Conservation (phyloP, 208 protist genomes). For the Leishmania martiniquensis region DNA sequence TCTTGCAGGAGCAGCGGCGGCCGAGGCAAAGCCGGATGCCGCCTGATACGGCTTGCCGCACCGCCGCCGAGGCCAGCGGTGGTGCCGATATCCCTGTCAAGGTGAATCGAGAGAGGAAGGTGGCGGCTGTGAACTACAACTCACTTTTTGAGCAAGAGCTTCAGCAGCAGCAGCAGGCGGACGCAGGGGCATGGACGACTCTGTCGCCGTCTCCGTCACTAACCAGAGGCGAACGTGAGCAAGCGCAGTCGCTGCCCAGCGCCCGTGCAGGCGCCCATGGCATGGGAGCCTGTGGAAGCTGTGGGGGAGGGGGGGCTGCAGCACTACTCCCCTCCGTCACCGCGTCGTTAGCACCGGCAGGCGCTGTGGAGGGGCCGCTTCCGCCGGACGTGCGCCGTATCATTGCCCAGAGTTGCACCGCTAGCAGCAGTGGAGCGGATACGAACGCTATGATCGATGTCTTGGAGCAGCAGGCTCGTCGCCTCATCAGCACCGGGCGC, state of each 20-base stretch:
- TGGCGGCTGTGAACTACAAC: slow-evolving; percentile 50
- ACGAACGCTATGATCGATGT: slow-evolving; percentile 30
- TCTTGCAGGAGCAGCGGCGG: slow-evolving; percentile 6
- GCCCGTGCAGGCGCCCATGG: neutral
- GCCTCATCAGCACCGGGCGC: slow-evolving; percentile 77
- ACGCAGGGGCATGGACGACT: neutral
- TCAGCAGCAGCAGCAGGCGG: slow-evolving; percentile 5
- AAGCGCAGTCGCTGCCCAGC: neutral
- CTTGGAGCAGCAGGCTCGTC: slow-evolving; percentile 75
- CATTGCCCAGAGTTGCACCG: slow-evolving; percentile 48
- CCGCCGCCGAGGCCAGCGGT: neutral
- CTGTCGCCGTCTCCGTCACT: neutral
- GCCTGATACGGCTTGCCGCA: neutral
- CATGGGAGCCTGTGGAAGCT: neutral
- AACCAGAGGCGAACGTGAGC: neutral
- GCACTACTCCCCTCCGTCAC: slow-evolving; percentile 1
- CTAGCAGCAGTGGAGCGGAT: neutral
- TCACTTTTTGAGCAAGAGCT: slow-evolving; percentile 31
- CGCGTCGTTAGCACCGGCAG: neutral
- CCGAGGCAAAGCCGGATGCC: slow-evolving; percentile 2
- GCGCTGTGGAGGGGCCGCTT: slow-evolving; percentile 63
- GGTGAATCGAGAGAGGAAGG: slow-evolving; percentile 1
- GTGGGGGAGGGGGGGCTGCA: neutral
- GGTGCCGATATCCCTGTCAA: neutral
- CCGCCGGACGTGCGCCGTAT: slow-evolving; percentile 76